phyloP scores from a whole-genome alignment of 2,329 filamentous ascomycete genomes.

The Kalmusia sp. region DNA sequence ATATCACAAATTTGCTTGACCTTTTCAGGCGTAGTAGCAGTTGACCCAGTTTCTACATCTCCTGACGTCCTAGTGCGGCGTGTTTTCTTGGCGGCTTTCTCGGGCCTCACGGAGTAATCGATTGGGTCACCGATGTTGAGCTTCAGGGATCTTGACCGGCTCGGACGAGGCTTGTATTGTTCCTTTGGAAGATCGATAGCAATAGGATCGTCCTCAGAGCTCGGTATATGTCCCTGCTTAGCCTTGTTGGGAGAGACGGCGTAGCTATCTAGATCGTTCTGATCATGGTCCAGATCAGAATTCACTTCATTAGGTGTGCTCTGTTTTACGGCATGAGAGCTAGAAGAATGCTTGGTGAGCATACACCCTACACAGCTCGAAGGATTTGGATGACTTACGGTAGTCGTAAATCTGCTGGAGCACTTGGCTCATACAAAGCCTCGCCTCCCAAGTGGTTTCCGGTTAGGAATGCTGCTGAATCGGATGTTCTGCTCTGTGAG shows the following conservation, averaged over 20 bases:
- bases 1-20: slow-evolving; percentile 43
- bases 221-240: slow-evolving; percentile 10
- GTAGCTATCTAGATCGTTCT: not conserved
- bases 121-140: slow-evolving; percentile 24
- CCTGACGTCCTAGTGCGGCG: slow-evolving; percentile 34
- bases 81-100: slow-evolving; percentile 29
- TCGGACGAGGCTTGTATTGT: slow-evolving; percentile 45
- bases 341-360: not conserved
- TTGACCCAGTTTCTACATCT: slow-evolving; percentile 6
- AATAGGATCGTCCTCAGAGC: slow-evolving; percentile 35
- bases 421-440: not conserved
- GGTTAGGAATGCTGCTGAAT: slow-evolving; percentile 11
- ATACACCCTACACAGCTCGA: not conserved
- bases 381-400: not conserved
- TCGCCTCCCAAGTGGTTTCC: slow-evolving; percentile 14
- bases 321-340: not conserved
- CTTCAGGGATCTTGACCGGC: slow-evolving; percentile 43
- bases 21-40: slow-evolving; percentile 33
- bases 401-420: not conserved
- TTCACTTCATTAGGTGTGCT: not conserved
- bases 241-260: slow-evolving; percentile 3
- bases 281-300: not conserved
- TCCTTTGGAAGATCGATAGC: slow-evolving; percentile 37
- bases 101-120: slow-evolving; percentile 39
- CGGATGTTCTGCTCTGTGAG: slow-evolving; percentile 15